Base-by-base conservation (phyloP, 192 early-diverging fungal genomes). In the Dimargaris cristalligena region DNA sequence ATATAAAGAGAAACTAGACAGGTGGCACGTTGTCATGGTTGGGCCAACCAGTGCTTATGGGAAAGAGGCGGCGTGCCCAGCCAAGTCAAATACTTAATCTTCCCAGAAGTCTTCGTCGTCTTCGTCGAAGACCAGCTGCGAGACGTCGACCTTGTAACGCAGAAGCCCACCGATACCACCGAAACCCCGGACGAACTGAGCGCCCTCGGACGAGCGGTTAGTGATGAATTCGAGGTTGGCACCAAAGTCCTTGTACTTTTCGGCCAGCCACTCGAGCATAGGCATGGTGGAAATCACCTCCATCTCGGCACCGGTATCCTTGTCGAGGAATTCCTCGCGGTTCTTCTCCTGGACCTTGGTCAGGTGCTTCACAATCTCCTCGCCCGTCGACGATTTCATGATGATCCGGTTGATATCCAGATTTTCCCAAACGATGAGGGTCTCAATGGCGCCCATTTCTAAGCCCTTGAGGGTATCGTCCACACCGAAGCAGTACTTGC, bases 401-500 rank as follows among this genome's bases (percentile, higher is more conserved):
- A 80, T 75, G 64, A 80, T 81, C 23, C 94, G 87, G 44, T 68
- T 73, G 52, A 85, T 69, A 31, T 93, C 91, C 67, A 99, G 72
- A 71, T 87, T 88, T 70, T 99, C 96, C 86, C 88, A 99, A 26
- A 97, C 88, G 66, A 99, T 95, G 62, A 99, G 75, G 9, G 83
- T 94, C 69, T 99, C 94, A n/a, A 99, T 89, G n/a, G 96, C 96
- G 54, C 96, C 92, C 67, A 91, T 74, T 52, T 97, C 94, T 61
- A 99, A 70, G 16, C 89, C 96, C 74, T 90, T 91, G 60, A 99
- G 76, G 26, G 94, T 99, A 63, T 99, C 94, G 1, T 89, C 87
- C 35, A 97, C 80, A 65, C 96, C 96, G 67, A 89, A 97, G 70
- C 88, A 90, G 74, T 86, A 87, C 74, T 92, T 92, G 63, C 95